Evolutionary conservation across 169 alveolate species (phyloP).

Genomic region (Plasmodium coatneyi): DNA sequence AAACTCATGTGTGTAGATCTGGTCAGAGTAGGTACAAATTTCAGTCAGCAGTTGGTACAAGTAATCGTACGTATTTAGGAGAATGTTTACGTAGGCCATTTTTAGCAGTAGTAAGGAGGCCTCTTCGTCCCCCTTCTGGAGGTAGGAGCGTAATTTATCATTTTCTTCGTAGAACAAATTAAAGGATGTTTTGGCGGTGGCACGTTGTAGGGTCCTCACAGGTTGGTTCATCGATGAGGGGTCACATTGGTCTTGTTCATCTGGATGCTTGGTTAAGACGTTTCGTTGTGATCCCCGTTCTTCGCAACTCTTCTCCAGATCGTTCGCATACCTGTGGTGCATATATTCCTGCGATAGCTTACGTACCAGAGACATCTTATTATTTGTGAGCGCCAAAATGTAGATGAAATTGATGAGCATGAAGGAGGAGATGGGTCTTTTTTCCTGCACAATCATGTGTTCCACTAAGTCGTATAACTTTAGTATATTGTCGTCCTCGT

Average conservation of each 20-base stretch:
- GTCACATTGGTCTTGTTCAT: not conserved
- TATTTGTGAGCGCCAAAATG: slow-evolving; percentile 46
- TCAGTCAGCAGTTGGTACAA: slow-evolving; percentile 46
- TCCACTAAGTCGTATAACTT: slow-evolving; percentile 59
- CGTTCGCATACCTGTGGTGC: slow-evolving; percentile 29
- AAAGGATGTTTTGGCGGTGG: not conserved
- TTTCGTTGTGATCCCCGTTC: not conserved
- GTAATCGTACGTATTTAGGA: slow-evolving; percentile 33
- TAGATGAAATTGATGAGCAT: slow-evolving; percentile 58
- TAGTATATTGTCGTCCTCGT: slow-evolving; percentile 59
- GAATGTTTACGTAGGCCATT: slow-evolving; percentile 36
- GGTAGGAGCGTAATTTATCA: slow-evolving; percentile 31
- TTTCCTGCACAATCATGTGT: slow-evolving; percentile 61
- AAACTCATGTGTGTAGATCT: slow-evolving; percentile 38
- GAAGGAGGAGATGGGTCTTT: slow-evolving; percentile 29
- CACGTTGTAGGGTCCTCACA: not conserved
- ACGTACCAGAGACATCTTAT: slow-evolving; percentile 15
- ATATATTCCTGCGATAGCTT: slow-evolving; percentile 33
- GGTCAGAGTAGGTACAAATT: slow-evolving; percentile 28
- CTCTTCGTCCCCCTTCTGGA: slow-evolving; percentile 47
- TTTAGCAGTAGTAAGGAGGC: slow-evolving; percentile 38
- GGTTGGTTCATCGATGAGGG: not conserved
- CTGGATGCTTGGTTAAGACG: not conserved
- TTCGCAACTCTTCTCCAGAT: slow-evolving; percentile 19
- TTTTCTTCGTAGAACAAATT: slow-evolving; percentile 41